These are phyloP conservation scores for Nannochloris sp. DNA, from an alignment of 139 green algal species.

Conservation along the genomic window DNA sequence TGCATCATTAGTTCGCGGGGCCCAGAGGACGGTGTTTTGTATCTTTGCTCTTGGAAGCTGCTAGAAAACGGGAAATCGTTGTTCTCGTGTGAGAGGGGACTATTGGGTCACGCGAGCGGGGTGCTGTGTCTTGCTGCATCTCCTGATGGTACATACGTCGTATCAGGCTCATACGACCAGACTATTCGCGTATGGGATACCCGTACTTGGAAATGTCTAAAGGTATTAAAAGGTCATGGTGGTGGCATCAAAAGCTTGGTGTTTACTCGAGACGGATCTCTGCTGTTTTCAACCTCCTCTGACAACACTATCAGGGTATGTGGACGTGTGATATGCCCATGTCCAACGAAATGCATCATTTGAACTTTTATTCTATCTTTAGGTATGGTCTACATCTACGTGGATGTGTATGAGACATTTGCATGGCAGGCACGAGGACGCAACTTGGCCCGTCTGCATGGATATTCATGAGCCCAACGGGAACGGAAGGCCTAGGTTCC, in stretches of 20 bases:
- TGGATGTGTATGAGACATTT: conserved; percentile 31
- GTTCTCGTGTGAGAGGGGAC: not conserved
- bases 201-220: conserved; percentile 14
- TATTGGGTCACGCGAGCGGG: conserved; percentile 7
- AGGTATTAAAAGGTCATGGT: conserved; percentile 24
- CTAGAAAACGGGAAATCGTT: too few species aligned
- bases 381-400: conserved; percentile 12
- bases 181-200: conserved; percentile 79
- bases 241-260: conserved; percentile 19
- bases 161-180: conserved; percentile 83
- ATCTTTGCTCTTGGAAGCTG: too few species aligned
- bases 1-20: not conserved
- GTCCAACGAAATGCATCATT: not conserved
- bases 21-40: too few species aligned
- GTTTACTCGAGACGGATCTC: conserved; percentile 9
- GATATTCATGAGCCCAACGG: conserved; percentile 3
- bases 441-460: conserved; percentile 20
- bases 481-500: not conserved
- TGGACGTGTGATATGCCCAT: not conserved
- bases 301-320: conserved; percentile 27
- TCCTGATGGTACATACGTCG: conserved; percentile 50
- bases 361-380: not conserved
- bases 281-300: conserved; percentile 14
- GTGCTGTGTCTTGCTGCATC: conserved; percentile 26
- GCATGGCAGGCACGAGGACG: conserved; percentile 27